These are phyloP conservation scores for Aspergillus sp. DNA, from an alignment of 2,329 filamentous ascomycete species.

Conservation along the genomic window DNA sequence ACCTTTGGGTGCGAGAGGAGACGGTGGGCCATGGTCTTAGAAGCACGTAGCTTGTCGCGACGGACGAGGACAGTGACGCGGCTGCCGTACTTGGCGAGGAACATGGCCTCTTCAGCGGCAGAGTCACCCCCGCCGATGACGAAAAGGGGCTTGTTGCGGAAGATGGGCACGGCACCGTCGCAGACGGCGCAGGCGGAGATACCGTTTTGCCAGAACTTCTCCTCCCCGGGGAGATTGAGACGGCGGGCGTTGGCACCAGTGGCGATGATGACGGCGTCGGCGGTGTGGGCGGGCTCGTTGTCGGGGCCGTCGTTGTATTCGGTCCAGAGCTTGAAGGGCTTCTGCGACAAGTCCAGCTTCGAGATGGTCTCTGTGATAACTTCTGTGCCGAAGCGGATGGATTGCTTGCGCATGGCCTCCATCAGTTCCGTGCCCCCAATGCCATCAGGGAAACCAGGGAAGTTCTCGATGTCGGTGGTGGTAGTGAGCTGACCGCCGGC, in stretches of 20 bases:
- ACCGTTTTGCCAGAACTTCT: conserved; percentile 95
- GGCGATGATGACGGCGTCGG: conserved; percentile 87
- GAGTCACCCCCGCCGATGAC: conserved; percentile 97
- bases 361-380: conserved; percentile 90
- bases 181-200: conserved; percentile 96
- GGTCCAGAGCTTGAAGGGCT: conserved; percentile 89
- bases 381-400: conserved; percentile 82
- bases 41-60: conserved; percentile 76
- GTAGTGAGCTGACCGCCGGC: conserved; percentile 96
- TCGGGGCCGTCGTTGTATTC: conserved; percentile 72
- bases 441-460: conserved; percentile 83
- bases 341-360: conserved; percentile 72
- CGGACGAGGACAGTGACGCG: conserved; percentile 92
- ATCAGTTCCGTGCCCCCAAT: conserved; percentile 86
- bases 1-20: conserved; percentile 80
- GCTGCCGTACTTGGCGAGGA: conserved; percentile 94
- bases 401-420: conserved; percentile 92
- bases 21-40: conserved; percentile 84
- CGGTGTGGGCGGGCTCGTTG: conserved; percentile 68
- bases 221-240: conserved; percentile 76
- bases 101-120: conserved; percentile 93
- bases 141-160: conserved; percentile 89
- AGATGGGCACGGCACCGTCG: conserved; percentile 94
- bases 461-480: conserved; percentile 98
- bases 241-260: conserved; percentile 89